Evolutionary conservation across 2,329 filamentous ascomycete species (phyloP).

Genomic region (Pezicula radicicola): DNA sequence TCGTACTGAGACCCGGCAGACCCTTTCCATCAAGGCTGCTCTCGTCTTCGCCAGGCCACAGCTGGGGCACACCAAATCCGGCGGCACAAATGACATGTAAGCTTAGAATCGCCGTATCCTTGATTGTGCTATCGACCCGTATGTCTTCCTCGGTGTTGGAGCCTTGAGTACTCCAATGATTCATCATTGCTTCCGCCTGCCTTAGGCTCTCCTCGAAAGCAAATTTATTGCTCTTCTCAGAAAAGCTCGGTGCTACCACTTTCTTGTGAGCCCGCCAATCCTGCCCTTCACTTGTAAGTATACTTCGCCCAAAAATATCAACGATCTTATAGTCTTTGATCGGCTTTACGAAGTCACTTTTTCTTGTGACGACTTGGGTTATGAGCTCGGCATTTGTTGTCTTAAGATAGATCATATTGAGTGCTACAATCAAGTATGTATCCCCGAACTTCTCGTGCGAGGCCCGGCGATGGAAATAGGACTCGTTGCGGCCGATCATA

Average conservation of each 20-base stretch:
- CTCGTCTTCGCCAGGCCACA: constrained; percentile 38
- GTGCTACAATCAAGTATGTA: constrained; percentile 22
- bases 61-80: constrained; percentile 40
- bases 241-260: constrained; percentile 28
- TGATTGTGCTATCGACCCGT: constrained; percentile 36
- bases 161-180: constrained; percentile 25
- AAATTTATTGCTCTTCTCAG: constrained; percentile 43
- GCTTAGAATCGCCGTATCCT: constrained; percentile 46
- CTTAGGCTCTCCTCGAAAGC: constrained; percentile 42
- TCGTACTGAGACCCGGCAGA: constrained; percentile 14
- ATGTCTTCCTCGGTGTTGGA: constrained; percentile 10
- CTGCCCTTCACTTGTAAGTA: constrained; percentile 27
- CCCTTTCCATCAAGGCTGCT: constrained; percentile 9
- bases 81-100: constrained; percentile 52
- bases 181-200: constrained; percentile 40
- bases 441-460: constrained; percentile 17
- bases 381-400: constrained; percentile 23
- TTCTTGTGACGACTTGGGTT: constrained; percentile 21
- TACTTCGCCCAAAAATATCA: constrained; percentile 27
- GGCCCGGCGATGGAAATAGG: constrained; percentile 8
- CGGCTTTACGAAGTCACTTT: constrained; percentile 27
- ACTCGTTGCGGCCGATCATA: constrained; percentile 13
- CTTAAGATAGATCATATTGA: constrained; percentile 17
- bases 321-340: constrained; percentile 25
- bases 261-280: constrained; percentile 30